A percentile compares a stretch with the other conserved stretches of the same genome.
phyloP scores from a whole-genome alignment of 495 filamentous ascomycete genomes.

The Cairneyella variabilis region DNA sequence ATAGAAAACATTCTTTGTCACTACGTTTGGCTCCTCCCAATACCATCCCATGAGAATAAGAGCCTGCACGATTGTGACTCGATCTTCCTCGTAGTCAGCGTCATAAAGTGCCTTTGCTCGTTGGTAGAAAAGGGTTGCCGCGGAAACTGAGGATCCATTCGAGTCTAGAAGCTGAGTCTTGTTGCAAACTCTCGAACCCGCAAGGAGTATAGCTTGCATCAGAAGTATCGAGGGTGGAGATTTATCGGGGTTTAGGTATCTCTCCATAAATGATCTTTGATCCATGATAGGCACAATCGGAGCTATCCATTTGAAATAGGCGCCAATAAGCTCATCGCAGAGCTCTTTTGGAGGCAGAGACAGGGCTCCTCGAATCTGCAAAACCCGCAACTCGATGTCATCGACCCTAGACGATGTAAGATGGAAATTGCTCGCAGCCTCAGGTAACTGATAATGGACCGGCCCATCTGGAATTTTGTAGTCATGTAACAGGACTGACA shows the following conservation, averaged over 20 bases:
- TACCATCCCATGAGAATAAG: slow-evolving; percentile 11
- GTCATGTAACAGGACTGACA: slow-evolving; percentile 7
- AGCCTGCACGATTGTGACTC: slow-evolving; percentile 5
- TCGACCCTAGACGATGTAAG: neutral
- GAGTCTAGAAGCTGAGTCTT: neutral
- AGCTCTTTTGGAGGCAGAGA: slow-evolving; percentile 5
- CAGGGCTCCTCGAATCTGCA: slow-evolving; percentile 6
- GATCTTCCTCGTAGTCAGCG: slow-evolving; percentile 12
- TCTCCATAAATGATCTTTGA: neutral
- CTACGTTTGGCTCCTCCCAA: slow-evolving; percentile 1
- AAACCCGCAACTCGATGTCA: slow-evolving; percentile 1
- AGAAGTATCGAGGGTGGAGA: slow-evolving; percentile 7
- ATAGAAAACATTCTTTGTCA: slow-evolving; percentile 11
- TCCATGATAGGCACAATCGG: slow-evolving; percentile 14
- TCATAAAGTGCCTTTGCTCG: slow-evolving; percentile 11
- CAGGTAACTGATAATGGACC: slow-evolving; percentile 3
- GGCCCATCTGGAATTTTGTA: neutral
- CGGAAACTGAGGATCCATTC: neutral
- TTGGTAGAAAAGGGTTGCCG: slow-evolving; percentile 5
- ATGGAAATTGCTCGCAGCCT: neutral
- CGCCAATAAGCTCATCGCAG: slow-evolving; percentile 7
- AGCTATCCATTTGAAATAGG: slow-evolving; percentile 13
- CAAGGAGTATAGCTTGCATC: slow-evolving; percentile 8
- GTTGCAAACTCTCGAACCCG: slow-evolving; percentile 1
- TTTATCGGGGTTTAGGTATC: slow-evolving; percentile 4